A percentile compares a stretch with the other conserved stretches of the same genome.
phyloP scores from a whole-genome alignment of 2,329 filamentous ascomycete genomes.

The Blumeriella jaapii region DNA sequence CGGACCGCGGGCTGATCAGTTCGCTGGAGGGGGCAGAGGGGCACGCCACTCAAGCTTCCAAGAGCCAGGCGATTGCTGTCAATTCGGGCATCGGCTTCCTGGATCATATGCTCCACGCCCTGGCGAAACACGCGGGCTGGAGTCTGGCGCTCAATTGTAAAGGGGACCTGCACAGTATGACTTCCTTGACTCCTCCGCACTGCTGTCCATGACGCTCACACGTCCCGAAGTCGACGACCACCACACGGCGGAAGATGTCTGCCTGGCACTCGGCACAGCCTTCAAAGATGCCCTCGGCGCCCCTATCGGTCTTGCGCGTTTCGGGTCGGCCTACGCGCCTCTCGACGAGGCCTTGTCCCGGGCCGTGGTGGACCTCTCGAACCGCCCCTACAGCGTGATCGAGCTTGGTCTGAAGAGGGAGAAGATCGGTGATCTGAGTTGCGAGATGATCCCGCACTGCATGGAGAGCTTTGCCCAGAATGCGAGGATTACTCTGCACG shows the following conservation, averaged over 20 bases:
- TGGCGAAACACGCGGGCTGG: slow-evolving; percentile 95
- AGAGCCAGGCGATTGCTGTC: slow-evolving; percentile 75
- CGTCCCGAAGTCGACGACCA: slow-evolving; percentile 78
- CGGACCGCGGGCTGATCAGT: slow-evolving; percentile 42
- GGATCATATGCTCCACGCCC: slow-evolving; percentile 96
- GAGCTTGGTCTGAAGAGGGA: slow-evolving; percentile 79
- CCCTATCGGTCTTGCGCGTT: slow-evolving; percentile 73
- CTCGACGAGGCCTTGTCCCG: slow-evolving; percentile 91
- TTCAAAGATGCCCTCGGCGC: slow-evolving; percentile 72
- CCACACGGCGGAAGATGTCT: slow-evolving; percentile 93
- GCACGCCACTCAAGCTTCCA: slow-evolving; percentile 77
- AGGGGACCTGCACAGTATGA: slow-evolving; percentile 80
- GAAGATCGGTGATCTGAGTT: slow-evolving; percentile 85
- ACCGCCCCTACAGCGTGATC: slow-evolving; percentile 76
- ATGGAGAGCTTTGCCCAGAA: slow-evolving; percentile 88
- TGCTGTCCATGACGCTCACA: slow-evolving; percentile 2
- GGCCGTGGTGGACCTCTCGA: slow-evolving; percentile 89
- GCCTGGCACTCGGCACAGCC: slow-evolving; percentile 76
- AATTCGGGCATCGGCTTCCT: slow-evolving; percentile 95
- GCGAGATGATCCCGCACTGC: slow-evolving; percentile 96
- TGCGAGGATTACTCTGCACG: slow-evolving; percentile 84
- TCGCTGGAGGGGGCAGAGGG: slow-evolving; percentile 40
- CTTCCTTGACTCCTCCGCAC: neutral
- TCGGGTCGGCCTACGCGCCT: slow-evolving; percentile 84
- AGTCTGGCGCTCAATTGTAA: slow-evolving; percentile 71